Percentiles rank a stretch among this genome's conserved stretches.
Conservation (phyloP, 495 filamentous ascomycete genomes). For the Talaromyces stipitatus region DNA sequence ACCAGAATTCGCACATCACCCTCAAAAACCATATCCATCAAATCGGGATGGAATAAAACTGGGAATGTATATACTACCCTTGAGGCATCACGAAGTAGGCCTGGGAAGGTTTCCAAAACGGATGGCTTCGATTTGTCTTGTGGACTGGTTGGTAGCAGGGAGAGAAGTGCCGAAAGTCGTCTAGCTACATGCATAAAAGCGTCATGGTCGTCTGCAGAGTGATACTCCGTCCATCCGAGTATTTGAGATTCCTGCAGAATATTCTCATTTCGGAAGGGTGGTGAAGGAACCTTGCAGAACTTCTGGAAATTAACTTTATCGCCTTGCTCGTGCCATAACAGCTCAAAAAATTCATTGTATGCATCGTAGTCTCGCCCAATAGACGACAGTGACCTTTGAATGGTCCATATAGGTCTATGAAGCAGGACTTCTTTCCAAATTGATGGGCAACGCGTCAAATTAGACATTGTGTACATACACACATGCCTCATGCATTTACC, state of each 20-base stretch:
- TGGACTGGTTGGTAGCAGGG: neutral
- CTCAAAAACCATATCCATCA: neutral
- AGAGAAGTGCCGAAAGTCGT: conserved; percentile 1
- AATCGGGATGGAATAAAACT: neutral
- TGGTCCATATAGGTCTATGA: neutral
- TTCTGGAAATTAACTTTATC: neutral
- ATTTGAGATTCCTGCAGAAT: neutral
- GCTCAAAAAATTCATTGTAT: neutral
- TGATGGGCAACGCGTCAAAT: neutral
- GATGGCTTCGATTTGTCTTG: neutral
- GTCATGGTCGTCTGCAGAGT: neutral
- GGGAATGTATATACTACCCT: conserved; percentile 2
- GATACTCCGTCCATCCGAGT: neutral
- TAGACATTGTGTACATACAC: neutral
- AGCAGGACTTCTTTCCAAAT: neutral
- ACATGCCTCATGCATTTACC: neutral
- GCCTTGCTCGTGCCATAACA: neutral
- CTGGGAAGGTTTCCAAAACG: neutral
- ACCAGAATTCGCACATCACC: neutral
- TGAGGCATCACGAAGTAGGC: neutral
- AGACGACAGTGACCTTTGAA: neutral
- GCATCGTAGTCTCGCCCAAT: neutral
- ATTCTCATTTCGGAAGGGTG: neutral
- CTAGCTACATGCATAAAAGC: neutral
- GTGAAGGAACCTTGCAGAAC: neutral